Percentiles rank a stretch among this genome's conserved stretches.
phyloP scores from a whole-genome alignment of 257 asterid species.

The Jasminum sambac region DNA sequence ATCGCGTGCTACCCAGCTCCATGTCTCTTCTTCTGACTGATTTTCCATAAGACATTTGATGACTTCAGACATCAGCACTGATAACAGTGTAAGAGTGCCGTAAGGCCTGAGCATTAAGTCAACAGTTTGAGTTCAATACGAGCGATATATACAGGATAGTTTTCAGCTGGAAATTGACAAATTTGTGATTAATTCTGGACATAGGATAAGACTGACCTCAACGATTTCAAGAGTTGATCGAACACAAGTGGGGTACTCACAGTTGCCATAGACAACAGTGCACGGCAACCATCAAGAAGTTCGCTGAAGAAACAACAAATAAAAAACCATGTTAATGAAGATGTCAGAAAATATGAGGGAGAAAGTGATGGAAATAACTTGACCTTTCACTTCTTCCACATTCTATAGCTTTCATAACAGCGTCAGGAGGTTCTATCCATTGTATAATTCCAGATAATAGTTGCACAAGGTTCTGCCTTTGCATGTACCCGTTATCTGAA shows the following conservation, averaged over 20 bases:
- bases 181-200: constrained; percentile 5
- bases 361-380: constrained; percentile 16
- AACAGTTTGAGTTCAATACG: constrained; percentile 20
- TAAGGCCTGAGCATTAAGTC: constrained; percentile 64
- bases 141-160: constrained; percentile 8
- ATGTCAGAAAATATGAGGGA: constrained; percentile 19
- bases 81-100: constrained; percentile 73
- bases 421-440: constrained; percentile 94
- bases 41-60: constrained; percentile 66
- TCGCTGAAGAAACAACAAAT: constrained; percentile 61
- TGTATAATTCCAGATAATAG: constrained; percentile 71
- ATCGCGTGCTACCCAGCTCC: constrained; percentile 99
- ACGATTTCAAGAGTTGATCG: constrained; percentile 75
- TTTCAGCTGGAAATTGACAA: constrained; percentile 14
- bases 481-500: constrained; percentile 69
- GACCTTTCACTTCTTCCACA: constrained; percentile 94
- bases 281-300: constrained; percentile 95
- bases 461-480: constrained; percentile 80
- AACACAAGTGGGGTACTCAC: constrained; percentile 73
- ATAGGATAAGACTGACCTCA: constrained; percentile 52
- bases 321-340: constrained; percentile 24
- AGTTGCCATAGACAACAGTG: constrained; percentile 76
- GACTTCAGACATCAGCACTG: constrained; percentile 80
- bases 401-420: constrained; percentile 66
- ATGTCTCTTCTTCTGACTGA: constrained; percentile 75